A percentile compares a stretch with the other conserved stretches of the same genome.
Evolutionary conservation across 192 early-diverging fungal genomes (phyloP).

Genomic region (Phlyctochytrium arcticum): DNA sequence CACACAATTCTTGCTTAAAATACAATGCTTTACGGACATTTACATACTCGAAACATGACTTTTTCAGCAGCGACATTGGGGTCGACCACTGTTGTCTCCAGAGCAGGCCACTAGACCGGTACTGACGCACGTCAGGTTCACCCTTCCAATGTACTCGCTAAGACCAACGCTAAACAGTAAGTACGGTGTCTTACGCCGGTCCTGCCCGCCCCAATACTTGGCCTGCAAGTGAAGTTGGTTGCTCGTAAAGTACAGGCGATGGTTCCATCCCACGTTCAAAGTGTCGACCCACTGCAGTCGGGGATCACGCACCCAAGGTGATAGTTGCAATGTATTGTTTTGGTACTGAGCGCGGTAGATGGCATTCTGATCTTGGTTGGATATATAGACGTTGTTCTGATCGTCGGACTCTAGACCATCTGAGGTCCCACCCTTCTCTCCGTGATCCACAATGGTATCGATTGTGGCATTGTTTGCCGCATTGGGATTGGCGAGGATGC

Average conservation of each 20-base stretch:
- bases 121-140: background rate
- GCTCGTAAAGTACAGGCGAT: background rate
- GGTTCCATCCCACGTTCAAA: background rate
- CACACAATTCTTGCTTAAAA: no score
- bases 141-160: background rate
- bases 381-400: background rate
- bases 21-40: no score
- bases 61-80: background rate
- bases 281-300: conserved; percentile 3
- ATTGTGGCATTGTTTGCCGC: background rate
- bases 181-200: background rate
- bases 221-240: conserved; percentile 3
- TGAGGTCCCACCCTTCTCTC: background rate
- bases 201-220: background rate
- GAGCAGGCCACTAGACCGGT: background rate
- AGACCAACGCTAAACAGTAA: background rate
- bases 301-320: background rate
- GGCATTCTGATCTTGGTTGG: conserved; percentile 2
- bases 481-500: background rate
- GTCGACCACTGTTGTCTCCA: background rate
- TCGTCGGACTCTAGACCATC: conserved; percentile 4
- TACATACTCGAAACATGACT: no score
- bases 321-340: background rate
- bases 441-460: background rate
- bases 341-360: background rate